Conservation (phyloP, 2,329 filamentous ascomycete species). For the Biscogniauxia mediterranea region DNA sequence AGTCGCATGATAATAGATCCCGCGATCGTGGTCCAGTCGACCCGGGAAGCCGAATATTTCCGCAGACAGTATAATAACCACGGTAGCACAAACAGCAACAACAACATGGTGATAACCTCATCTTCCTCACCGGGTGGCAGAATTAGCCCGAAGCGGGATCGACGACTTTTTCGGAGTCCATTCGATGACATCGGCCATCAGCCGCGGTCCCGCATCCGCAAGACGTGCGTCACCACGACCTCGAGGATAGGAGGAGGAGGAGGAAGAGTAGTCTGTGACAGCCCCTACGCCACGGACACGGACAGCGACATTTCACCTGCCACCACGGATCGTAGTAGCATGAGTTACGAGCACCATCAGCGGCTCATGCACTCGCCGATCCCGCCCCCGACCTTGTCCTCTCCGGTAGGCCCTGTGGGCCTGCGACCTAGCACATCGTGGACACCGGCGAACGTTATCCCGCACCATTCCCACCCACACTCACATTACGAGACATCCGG, state of each 20-base stretch:
- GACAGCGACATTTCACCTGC: slow-evolving; percentile 38
- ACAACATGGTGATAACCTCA: not conserved
- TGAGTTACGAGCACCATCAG: slow-evolving; percentile 12
- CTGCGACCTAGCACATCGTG: slow-evolving; percentile 22
- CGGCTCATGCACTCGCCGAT: slow-evolving; percentile 25
- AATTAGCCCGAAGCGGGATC: slow-evolving; percentile 25
- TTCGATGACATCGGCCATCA: slow-evolving; percentile 25
- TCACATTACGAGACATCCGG: slow-evolving; percentile 22
- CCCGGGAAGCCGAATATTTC: slow-evolving; percentile 46
- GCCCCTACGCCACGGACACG: slow-evolving; percentile 41
- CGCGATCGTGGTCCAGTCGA: slow-evolving; percentile 52
- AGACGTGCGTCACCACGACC: slow-evolving; percentile 26
- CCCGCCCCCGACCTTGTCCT: slow-evolving; percentile 12
- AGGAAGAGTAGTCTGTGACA: slow-evolving; percentile 26
- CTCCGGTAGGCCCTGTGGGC: slow-evolving; percentile 6
- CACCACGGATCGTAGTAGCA: slow-evolving; percentile 20
- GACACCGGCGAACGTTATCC: slow-evolving; percentile 28
- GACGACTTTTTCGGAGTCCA: slow-evolving; percentile 26
- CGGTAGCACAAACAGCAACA: not conserved
- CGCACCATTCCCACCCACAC: slow-evolving; percentile 1
- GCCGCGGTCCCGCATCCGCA: slow-evolving; percentile 28
- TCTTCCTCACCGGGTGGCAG: slow-evolving; percentile 4
- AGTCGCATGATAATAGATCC: slow-evolving; percentile 65
- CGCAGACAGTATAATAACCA: slow-evolving; percentile 35
- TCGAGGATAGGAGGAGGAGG: slow-evolving; percentile 12